Evolutionary conservation across 768 basidiomycete species (phyloP), one percentile per base, ranked within the genome.

Genomic region (Phlebiopsis flavidoalba): DNA sequence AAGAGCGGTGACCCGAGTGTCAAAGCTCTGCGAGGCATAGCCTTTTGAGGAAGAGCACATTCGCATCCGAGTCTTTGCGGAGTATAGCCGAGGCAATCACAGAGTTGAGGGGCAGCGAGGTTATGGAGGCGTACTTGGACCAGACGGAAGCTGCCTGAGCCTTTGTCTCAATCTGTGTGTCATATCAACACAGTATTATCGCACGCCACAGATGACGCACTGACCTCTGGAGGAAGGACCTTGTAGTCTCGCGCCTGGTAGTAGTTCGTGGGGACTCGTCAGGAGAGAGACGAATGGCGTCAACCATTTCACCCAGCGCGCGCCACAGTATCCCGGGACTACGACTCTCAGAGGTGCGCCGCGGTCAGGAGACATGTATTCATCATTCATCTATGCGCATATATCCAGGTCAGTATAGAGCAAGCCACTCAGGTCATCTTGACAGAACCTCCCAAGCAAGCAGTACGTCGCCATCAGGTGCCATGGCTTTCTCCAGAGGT

Each of bases 71-170:
- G 12, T 21, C 37, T 26, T 60, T 31, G 17, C 59, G 31, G 8
- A 65, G 19, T 11, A 24, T 48, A 12, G 63, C 61, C 50, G 55
- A 35, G 1, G 80, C 80, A 45, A 89, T 76, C 58, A 84, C 81
- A 1, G 87, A 87, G 64, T 88, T 89, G 60, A 88, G 75, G 4
- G 84, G 80, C 12, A 88, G 73, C 19, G 77, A 73, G 22, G 83
- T 82, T 79, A 89, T 83, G 1, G 81, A 76, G 3, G 86, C 85
- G 58, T 80, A 81, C 62, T 80, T 79, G 4, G 76, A 71, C 86
- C 85, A 88, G 68, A 74, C 72, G 17, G 55, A 62, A 50, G 68
- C 67, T 1, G 66, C 54, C 12, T 63, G 43, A 2, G 72, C 73
- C 58, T 66, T 68, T 8, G 61, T 54, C 55, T 71, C 68, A 58